Conservation (phyloP, 192 early-diverging fungal species). For the Irineochytrium annulatum region DNA sequence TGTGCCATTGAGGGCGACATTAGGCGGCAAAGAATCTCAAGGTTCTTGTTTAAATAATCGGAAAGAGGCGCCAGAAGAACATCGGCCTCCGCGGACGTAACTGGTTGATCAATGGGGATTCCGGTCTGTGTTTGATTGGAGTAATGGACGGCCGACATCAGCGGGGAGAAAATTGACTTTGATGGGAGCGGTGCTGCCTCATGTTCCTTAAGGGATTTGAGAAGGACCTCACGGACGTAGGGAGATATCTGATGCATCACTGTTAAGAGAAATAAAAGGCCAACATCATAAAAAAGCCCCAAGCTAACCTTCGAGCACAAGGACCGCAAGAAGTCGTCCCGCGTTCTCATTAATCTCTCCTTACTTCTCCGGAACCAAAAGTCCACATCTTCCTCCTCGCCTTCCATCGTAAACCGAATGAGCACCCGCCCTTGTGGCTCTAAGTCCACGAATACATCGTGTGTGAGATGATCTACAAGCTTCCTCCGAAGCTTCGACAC, state of each 20-base stretch:
- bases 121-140: constrained; percentile 39
- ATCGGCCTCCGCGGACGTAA: constrained; percentile 37
- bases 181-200: constrained; percentile 45
- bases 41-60: constrained; percentile 54
- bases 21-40: constrained; percentile 32
- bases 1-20: constrained; percentile 46
- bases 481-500: constrained; percentile 38
- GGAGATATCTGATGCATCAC: constrained; percentile 34
- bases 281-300: too few species aligned
- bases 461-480: constrained; percentile 49
- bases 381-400: constrained; percentile 54
- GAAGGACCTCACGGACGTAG: constrained; percentile 36
- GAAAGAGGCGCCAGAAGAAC: constrained; percentile 37
- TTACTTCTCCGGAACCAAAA: constrained; percentile 52
- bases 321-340: constrained; percentile 45
- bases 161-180: constrained; percentile 40
- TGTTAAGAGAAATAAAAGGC: constrained; percentile 6
- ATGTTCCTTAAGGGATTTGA: constrained; percentile 44
- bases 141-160: constrained; percentile 27
- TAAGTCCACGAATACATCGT: constrained; percentile 54
- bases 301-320: constrained; percentile 37
- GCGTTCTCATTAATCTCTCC: constrained; percentile 45
- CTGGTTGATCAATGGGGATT: constrained; percentile 30
- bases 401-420: constrained; percentile 50
- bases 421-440: constrained; percentile 55